phyloP scores from a whole-genome alignment of 768 basidiomycete species.

The Tricholomella constricta region DNA sequence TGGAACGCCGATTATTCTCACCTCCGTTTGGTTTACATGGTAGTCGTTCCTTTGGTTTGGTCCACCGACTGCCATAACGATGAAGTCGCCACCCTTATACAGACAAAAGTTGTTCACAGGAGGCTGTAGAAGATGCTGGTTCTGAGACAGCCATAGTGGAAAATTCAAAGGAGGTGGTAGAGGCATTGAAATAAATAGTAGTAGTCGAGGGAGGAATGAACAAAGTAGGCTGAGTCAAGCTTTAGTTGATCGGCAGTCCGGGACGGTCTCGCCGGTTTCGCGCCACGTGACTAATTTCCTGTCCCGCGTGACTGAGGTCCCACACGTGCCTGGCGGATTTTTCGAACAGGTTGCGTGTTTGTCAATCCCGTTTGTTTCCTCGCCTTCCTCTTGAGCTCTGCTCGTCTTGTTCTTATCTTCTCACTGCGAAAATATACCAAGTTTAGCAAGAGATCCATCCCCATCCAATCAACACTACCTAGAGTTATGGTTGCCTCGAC shows the following conservation, averaged over 20 bases:
- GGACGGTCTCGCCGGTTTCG: not conserved
- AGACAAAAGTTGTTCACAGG: conserved; percentile 93
- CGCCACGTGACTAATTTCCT: conserved; percentile 18
- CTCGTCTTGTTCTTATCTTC: conserved; percentile 1
- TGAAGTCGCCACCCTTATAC: conserved; percentile 81
- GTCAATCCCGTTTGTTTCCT: conserved; percentile 2
- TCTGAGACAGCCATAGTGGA: conserved; percentile 84
- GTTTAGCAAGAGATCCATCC: no score
- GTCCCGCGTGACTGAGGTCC: conserved; percentile 19
- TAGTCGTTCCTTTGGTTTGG: conserved; percentile 95
- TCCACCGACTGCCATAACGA: conserved; percentile 96
- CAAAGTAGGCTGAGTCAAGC: no score
- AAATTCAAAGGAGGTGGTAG: conserved; percentile 86
- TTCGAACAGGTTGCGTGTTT: conserved; percentile 18
- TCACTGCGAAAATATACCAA: not conserved
- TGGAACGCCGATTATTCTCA: conserved; percentile 26
- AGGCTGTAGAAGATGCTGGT: conserved; percentile 77
- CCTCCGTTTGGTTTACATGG: conserved; percentile 95
- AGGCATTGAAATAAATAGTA: conserved; percentile 57
- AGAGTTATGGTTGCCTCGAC: conserved; percentile 35
- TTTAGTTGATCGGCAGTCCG: not conserved
- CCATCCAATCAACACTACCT: not conserved
- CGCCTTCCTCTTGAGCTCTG: not conserved
- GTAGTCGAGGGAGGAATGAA: no score
- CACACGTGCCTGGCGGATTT: conserved; percentile 23